phyloP scores from a whole-genome alignment of 2,329 filamentous ascomycete species.

The Alternaria panax region DNA sequence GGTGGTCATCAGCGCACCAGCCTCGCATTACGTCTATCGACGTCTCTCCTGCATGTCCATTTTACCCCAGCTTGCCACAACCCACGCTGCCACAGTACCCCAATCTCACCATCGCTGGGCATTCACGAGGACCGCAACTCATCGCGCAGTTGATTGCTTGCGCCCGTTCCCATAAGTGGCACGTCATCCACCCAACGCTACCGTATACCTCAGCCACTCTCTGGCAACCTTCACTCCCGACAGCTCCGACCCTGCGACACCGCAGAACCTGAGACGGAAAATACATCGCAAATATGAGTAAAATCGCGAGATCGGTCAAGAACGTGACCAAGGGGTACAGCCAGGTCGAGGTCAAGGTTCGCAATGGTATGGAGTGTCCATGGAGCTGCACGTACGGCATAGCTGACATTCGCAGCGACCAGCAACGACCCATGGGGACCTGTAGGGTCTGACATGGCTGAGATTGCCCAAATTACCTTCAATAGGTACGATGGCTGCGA shows the following conservation, averaged over 20 bases:
- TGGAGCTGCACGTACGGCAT: slow-evolving; percentile 1
- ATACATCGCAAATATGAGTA: slow-evolving; percentile 73
- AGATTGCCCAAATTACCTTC: slow-evolving; percentile 97
- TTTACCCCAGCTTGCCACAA: slow-evolving; percentile 18
- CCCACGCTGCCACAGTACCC: slow-evolving; percentile 6
- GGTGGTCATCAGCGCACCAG: slow-evolving; percentile 18
- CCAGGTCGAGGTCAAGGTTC: slow-evolving; percentile 92
- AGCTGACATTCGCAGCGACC: slow-evolving; percentile 70
- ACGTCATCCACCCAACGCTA: slow-evolving; percentile 20
- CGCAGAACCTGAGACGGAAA: neutral
- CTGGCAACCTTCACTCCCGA: slow-evolving; percentile 13
- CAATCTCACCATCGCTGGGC: slow-evolving; percentile 6
- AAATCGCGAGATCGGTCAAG: slow-evolving; percentile 95
- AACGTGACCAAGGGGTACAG: slow-evolving; percentile 99
- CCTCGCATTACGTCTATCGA: slow-evolving; percentile 20
- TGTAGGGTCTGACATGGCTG: slow-evolving; percentile 96
- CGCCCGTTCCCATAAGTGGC: slow-evolving; percentile 9
- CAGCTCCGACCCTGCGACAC: slow-evolving; percentile 10
- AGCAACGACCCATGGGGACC: slow-evolving; percentile 99
- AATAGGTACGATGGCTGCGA: slow-evolving; percentile 75
- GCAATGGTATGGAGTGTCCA: slow-evolving; percentile 37
- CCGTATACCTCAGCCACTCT: slow-evolving; percentile 14
- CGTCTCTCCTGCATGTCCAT: slow-evolving; percentile 15
- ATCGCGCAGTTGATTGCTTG: slow-evolving; percentile 12
- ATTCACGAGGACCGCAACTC: neutral